A percentile compares a stretch with the other conserved stretches of the same genome.
These are phyloP conservation scores for Penicillium palitans DNA, from an alignment of 2,329 filamentous ascomycete genomes.

Conservation along the genomic window DNA sequence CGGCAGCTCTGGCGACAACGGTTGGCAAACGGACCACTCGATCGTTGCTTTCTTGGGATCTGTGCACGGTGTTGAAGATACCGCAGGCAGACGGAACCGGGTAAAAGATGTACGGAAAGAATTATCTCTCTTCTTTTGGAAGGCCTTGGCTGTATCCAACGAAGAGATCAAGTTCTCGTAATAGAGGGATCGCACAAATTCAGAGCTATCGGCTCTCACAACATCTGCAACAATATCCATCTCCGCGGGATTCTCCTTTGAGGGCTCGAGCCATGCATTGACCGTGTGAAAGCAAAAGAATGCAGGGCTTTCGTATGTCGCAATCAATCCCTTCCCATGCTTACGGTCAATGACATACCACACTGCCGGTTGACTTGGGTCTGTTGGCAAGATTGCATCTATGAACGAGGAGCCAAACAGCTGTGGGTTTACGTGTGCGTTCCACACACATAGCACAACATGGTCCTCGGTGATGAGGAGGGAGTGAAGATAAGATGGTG, in stretches of 20 bases:
- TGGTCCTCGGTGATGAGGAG: conserved; percentile 71
- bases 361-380: conserved; percentile 55
- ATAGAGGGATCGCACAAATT: conserved; percentile 67
- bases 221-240: conserved; percentile 66
- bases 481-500: conserved; percentile 77
- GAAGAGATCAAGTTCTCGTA: conserved; percentile 67
- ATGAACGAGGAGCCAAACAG: conserved; percentile 44
- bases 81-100: conserved; percentile 40
- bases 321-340: conserved; percentile 64
- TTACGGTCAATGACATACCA: conserved; percentile 76
- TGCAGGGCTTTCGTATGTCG: conserved; percentile 64
- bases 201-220: conserved; percentile 62
- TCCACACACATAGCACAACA: conserved; percentile 72
- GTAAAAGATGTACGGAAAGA: conserved; percentile 26
- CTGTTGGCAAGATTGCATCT: conserved; percentile 66
- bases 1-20: conserved; percentile 48
- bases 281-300: conserved; percentile 79
- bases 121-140: conserved; percentile 36
- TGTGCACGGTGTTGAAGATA: conserved; percentile 27
- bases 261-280: conserved; percentile 70
- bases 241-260: conserved; percentile 29
- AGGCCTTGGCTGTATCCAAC: conserved; percentile 46
- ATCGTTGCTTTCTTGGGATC: conserved; percentile 20
- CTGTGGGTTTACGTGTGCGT: conserved; percentile 59
- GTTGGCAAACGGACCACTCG: conserved; percentile 31